phyloP scores from a whole-genome alignment of 306 rosid species.

The Acacia confusa region DNA sequence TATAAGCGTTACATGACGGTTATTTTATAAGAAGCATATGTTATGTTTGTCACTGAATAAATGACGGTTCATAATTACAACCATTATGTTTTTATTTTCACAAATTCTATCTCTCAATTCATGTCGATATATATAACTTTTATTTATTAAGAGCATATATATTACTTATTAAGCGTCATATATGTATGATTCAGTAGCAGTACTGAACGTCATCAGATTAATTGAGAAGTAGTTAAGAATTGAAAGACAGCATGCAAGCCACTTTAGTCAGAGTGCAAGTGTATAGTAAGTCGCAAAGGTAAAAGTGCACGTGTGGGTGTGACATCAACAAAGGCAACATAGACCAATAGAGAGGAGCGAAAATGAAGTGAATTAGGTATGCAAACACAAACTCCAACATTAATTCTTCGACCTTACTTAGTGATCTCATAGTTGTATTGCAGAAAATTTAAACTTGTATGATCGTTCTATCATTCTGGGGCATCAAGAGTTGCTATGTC shows the following conservation, averaged over 20 bases:
- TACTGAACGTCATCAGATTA: neutral
- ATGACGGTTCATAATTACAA: no score
- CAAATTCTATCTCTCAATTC: no score
- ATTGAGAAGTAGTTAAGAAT: neutral
- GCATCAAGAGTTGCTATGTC: conserved; percentile 2
- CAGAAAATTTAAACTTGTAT: neutral
- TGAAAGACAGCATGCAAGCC: neutral
- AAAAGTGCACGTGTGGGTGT: conserved; percentile 6
- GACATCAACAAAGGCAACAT: conserved; percentile 5
- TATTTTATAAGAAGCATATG: no score
- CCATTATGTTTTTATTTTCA: no score
- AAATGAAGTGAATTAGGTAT: conserved; percentile 31
- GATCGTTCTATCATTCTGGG: neutral
- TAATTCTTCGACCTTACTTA: neutral
- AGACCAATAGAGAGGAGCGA: conserved; percentile 12
- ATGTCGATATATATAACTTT: no score
- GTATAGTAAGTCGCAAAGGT: neutral
- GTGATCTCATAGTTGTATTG: conserved; percentile 27
- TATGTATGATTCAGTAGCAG: no score
- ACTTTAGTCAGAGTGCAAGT: neutral
- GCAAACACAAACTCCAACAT: conserved; percentile 3
- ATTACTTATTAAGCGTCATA: no score
- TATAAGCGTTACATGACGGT: no score
- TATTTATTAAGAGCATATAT: no score
- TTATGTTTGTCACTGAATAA: no score